Evolutionary conservation across 208 protist species (phyloP), one percentile per base, ranked within the genome.

Genomic region (Acanthamoeba triangularis): DNA sequence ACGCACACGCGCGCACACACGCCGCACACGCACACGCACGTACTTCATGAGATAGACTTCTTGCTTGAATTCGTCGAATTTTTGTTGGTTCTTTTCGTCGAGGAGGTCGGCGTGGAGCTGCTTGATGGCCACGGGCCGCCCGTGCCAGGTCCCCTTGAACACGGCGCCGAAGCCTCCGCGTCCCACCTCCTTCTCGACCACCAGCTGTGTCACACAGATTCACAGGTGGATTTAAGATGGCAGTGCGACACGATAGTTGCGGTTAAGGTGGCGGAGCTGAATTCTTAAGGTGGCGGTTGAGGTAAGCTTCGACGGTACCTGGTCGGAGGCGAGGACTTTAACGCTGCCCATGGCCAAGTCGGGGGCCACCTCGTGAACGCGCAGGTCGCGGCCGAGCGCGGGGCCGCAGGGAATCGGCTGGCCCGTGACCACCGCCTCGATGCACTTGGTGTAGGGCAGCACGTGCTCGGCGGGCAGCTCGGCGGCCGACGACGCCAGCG

Each of bases 1-100:
- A 67, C 25, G 1, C 56, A 16, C 20, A 25, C 56, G 13, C 10
- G 61, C 6, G 14, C 25, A 74, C 23, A 10, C 65, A 14, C 52
- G 10, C 41, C 41, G 41, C 52, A 56, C 52, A 56, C 18, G 52
- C 52, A 56, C 4, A 28, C 25, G 11, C 13, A 56, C 76, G 59
- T 65, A 90, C 84, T 67, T 90, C 96, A 96, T 96, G 61, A 96
- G 93, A 44, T 92, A 96, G 30, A 96, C 96, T 47, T 96, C 96
- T 33, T 94, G 59, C 94, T 94, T 91, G 54, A 96, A 96, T 37
- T 96, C 93, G 72, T 95, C 88, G n/a, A 95, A 96, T 33, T 96
- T 92, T 59, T 94, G 78, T 10, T 95, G 76, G 61, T 87, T 91
- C 49, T 95, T 67, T 41, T 90, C 69, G 14, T 90, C 30, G 49